These are phyloP conservation scores for Spergularia bocconei DNA, from an alignment of 148 eudicot species.

Conservation along the genomic window DNA sequence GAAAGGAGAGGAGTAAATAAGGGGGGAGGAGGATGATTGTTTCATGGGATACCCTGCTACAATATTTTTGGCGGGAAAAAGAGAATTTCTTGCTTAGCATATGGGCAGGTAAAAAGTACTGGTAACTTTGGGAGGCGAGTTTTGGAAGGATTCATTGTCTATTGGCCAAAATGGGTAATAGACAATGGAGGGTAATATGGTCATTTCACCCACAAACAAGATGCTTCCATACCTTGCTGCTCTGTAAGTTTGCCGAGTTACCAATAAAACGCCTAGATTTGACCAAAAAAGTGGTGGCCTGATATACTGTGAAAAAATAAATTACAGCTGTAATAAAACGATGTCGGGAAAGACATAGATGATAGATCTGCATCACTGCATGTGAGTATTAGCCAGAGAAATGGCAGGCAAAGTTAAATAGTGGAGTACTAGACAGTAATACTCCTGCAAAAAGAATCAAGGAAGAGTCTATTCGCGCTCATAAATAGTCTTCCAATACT, in stretches of 20 bases:
- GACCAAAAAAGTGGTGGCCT: constrained; percentile 19
- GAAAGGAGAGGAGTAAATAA: constrained; percentile 8
- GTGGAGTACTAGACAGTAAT: neutral
- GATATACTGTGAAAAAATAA: neutral
- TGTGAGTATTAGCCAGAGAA: constrained; percentile 12
- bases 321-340: constrained; percentile 17
- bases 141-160: constrained; percentile 18
- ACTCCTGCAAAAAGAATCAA: too few relatives aligned
- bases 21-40: neutral
- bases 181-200: constrained; percentile 32
- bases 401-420: neutral
- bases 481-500: too few relatives aligned
- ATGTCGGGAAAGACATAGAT: constrained; percentile 17
- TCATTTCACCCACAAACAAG: constrained; percentile 16
- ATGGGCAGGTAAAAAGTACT: constrained; percentile 29
- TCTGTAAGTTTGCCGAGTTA: neutral
- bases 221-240: constrained; percentile 16
- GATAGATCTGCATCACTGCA: constrained; percentile 2
- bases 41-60: constrained; percentile 26
- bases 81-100: constrained; percentile 11
- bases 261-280: constrained; percentile 26
- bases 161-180: constrained; percentile 14
- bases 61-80: constrained; percentile 54
- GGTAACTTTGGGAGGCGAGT: constrained; percentile 30
- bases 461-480: too few relatives aligned